These are phyloP conservation scores for Saksenaea oblongispora DNA, from an alignment of 371 early-diverging fungal genomes.

Conservation along the genomic window DNA sequence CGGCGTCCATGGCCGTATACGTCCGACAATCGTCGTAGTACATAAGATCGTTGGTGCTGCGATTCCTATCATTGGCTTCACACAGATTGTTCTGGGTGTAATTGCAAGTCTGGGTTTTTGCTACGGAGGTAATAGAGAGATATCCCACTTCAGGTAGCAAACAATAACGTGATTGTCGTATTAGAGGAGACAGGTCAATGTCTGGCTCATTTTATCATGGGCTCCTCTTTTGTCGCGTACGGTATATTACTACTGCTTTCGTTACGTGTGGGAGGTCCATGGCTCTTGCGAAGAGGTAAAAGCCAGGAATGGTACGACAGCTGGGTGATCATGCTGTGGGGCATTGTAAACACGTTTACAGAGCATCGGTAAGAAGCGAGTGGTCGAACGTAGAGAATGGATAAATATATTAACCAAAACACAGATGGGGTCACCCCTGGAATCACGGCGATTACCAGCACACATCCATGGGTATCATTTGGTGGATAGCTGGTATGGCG, in stretches of 20 bases:
- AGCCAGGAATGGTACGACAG: conserved; percentile 76
- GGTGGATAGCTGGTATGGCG: conserved; percentile 67
- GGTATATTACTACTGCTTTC: conserved; percentile 60
- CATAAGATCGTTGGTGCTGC: conserved; percentile 56
- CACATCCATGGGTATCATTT: conserved; percentile 69
- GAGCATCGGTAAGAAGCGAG: conserved; percentile 58
- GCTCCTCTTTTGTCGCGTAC: conserved; percentile 69
- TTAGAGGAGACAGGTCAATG: conserved; percentile 63
- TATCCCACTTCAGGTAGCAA: no score
- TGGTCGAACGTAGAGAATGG: background rate
- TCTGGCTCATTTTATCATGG: conserved; percentile 74
- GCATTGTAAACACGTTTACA: conserved; percentile 70
- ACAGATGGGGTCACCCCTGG: conserved; percentile 59
- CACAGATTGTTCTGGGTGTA: conserved; percentile 66
- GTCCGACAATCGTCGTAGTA: conserved; percentile 47
- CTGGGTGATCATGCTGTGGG: conserved; percentile 66
- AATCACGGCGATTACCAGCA: conserved; percentile 71
- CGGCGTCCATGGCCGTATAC: conserved; percentile 52
- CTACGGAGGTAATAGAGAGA: conserved; percentile 43
- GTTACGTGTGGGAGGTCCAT: conserved; percentile 60
- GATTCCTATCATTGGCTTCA: conserved; percentile 60
- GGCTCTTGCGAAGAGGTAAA: conserved; percentile 56
- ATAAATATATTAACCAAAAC: background rate
- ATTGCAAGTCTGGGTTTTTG: conserved; percentile 67
- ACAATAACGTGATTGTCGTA: no score